Evolutionary conservation across 768 basidiomycete species (phyloP).

Genomic region (Clavaria fumosa): DNA sequence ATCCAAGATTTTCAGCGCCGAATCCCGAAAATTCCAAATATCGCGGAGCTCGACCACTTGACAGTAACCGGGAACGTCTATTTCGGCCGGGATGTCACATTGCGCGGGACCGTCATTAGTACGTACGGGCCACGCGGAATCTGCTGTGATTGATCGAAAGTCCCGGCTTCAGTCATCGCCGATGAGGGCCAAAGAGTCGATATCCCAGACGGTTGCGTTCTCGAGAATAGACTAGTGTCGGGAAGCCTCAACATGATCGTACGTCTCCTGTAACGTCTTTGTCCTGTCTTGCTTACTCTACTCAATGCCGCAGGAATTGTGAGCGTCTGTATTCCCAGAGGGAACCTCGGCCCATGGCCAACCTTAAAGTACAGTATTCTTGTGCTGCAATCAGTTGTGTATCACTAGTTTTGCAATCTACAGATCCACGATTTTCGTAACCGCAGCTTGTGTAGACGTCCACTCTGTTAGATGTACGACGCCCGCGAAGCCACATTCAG

Average conservation of each 20-base stretch:
- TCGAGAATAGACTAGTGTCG: constrained; percentile 35
- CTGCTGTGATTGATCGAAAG: background rate
- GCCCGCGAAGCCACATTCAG: too few relatives aligned
- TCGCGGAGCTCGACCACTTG: constrained; percentile 85
- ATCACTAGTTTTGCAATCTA: too few relatives aligned
- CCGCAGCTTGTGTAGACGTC: too few relatives aligned
- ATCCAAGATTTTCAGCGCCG: constrained; percentile 85
- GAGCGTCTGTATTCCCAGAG: too few relatives aligned
- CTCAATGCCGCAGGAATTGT: too few relatives aligned
- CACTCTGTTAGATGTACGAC: too few relatives aligned
- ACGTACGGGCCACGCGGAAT: constrained; percentile 6
- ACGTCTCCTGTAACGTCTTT: background rate
- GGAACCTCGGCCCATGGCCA: too few relatives aligned
- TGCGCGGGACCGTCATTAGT: constrained; percentile 83
- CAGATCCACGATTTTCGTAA: too few relatives aligned
- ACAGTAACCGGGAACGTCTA: constrained; percentile 86
- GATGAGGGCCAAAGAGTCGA: constrained; percentile 72
- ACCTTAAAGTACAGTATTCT: too few relatives aligned
- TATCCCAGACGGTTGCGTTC: constrained; percentile 66
- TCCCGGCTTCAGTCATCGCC: constrained; percentile 35
- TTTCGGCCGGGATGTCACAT: constrained; percentile 75
- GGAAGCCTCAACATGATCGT: constrained; percentile 2
- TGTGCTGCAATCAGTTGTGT: too few relatives aligned
- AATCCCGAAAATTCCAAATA: constrained; percentile 87
- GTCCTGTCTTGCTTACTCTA: too few relatives aligned